These are phyloP conservation scores for Xylariaceae sp. DNA, from an alignment of 2,329 filamentous ascomycete genomes.

Conservation along the genomic window DNA sequence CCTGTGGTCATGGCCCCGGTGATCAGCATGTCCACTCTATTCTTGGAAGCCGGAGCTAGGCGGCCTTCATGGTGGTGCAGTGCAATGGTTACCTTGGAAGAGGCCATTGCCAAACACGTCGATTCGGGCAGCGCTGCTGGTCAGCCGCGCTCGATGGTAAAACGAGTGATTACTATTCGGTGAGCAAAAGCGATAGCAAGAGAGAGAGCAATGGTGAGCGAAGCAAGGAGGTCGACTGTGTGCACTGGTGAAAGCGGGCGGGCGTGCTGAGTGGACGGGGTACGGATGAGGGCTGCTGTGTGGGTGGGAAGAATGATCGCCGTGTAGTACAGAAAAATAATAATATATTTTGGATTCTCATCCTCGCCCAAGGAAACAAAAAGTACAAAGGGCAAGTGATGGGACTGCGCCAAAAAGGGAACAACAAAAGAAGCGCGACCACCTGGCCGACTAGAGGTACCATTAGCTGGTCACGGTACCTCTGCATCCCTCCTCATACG, in stretches of 20 bases:
- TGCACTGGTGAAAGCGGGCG: conserved; percentile 12
- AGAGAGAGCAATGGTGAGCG: conserved; percentile 16
- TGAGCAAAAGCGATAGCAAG: conserved; percentile 10
- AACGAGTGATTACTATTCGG: not conserved
- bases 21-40: conserved; percentile 30
- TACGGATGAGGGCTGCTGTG: conserved; percentile 15
- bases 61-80: conserved; percentile 13
- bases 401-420: too few species aligned
- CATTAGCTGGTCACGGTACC: too few species aligned
- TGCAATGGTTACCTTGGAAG: conserved; percentile 50
- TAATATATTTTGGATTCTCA: too few species aligned
- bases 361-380: too few species aligned
- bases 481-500: too few species aligned
- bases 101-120: conserved; percentile 46
- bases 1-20: conserved; percentile 34
- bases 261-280: conserved; percentile 10
- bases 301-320: conserved; percentile 12
- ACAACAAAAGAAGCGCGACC: conserved; percentile 8
- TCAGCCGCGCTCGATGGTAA: not conserved
- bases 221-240: conserved; percentile 17
- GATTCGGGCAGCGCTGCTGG: conserved; percentile 6
- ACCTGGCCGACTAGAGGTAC: conserved; percentile 1
- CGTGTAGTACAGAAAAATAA: too few species aligned
- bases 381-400: conserved; percentile 12
- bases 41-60: conserved; percentile 17